phyloP scores from a whole-genome alignment of 1,139 yeast species.

The Taphrina communis region DNA sequence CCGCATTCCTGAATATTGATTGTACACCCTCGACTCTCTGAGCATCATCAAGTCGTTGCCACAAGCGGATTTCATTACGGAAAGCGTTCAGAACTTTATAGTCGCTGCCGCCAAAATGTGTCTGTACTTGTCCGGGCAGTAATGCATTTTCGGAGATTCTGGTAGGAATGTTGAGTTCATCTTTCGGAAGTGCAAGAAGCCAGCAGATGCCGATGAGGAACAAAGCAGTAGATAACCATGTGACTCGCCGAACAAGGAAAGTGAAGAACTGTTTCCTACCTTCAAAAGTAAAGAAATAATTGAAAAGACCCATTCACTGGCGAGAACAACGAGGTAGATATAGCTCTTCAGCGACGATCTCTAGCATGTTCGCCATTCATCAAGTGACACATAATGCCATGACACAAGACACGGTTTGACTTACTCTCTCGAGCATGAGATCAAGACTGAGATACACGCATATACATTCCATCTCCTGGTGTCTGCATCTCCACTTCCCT shows the following conservation, averaged over 20 bases:
- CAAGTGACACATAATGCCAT: not conserved
- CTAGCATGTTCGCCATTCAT: too few species aligned
- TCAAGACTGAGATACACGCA: too few species aligned
- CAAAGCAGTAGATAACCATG: constrained; percentile 15
- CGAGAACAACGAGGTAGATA: too few species aligned
- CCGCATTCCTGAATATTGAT: constrained; percentile 71
- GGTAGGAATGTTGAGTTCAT: constrained; percentile 53
- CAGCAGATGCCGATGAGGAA: constrained; percentile 30
- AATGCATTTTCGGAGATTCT: constrained; percentile 95
- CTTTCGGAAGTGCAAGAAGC: constrained; percentile 33
- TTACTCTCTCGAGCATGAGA: too few species aligned
- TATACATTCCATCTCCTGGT: not conserved
- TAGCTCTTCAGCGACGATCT: not conserved
- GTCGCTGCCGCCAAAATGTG: constrained; percentile 90
- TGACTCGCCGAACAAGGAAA: constrained; percentile 29
- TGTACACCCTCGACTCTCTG: constrained; percentile 57
- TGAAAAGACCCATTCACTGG: constrained; percentile 31
- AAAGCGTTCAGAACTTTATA: constrained; percentile 70
- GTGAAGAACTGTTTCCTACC: constrained; percentile 32
- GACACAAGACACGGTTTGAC: not conserved
- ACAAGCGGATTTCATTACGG: constrained; percentile 48
- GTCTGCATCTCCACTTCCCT: not conserved
- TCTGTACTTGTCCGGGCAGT: constrained; percentile 93
- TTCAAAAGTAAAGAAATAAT: constrained; percentile 25
- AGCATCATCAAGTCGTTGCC: constrained; percentile 45